These are phyloP conservation scores for Penicillium frequentans DNA, from an alignment of 2,329 filamentous ascomycete species.

Conservation along the genomic window DNA sequence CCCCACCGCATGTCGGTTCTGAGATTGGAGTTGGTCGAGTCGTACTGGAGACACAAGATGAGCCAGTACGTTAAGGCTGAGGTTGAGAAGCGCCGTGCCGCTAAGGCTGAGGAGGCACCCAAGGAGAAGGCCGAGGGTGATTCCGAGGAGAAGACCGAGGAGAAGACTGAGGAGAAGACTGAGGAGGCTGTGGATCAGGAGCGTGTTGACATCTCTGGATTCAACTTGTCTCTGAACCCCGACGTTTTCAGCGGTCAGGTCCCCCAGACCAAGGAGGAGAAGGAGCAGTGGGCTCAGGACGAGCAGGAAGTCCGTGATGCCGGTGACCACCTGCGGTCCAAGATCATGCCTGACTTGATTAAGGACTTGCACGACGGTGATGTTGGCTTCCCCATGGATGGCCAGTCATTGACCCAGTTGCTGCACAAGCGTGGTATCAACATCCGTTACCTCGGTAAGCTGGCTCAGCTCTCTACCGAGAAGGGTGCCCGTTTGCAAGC, in stretches of 20 bases:
- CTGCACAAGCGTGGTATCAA: conserved; percentile 98
- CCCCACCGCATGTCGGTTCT: conserved; percentile 96
- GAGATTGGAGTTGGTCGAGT: conserved; percentile 84
- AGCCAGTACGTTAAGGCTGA: conserved; percentile 84
- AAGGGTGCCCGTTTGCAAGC: conserved; percentile 72
- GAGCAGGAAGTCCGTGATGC: conserved; percentile 85
- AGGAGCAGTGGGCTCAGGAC: conserved; percentile 76
- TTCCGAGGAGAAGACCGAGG: conserved; percentile 42
- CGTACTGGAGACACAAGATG: conserved; percentile 81
- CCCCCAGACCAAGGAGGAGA: conserved; percentile 88
- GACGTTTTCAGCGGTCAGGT: conserved; percentile 92
- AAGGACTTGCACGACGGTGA: conserved; percentile 88
- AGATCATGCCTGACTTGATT: conserved; percentile 80
- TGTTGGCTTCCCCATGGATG: conserved; percentile 97
- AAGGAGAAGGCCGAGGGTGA: conserved; percentile 22
- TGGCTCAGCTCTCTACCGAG: conserved; percentile 68
- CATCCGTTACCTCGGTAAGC: conserved; percentile 86
- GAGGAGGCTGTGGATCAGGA: conserved; percentile 54
- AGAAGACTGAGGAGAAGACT: conserved; percentile 42
- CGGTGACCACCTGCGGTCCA: conserved; percentile 72
- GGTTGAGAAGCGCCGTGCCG: conserved; percentile 61
- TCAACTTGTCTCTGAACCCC: conserved; percentile 86
- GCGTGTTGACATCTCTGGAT: conserved; percentile 81
- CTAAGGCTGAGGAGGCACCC: conserved; percentile 40
- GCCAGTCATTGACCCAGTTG: conserved; percentile 81